These are phyloP conservation scores for Sporothrix brasiliensis DNA, from an alignment of 2,329 filamentous ascomycete species.

Conservation along the genomic window DNA sequence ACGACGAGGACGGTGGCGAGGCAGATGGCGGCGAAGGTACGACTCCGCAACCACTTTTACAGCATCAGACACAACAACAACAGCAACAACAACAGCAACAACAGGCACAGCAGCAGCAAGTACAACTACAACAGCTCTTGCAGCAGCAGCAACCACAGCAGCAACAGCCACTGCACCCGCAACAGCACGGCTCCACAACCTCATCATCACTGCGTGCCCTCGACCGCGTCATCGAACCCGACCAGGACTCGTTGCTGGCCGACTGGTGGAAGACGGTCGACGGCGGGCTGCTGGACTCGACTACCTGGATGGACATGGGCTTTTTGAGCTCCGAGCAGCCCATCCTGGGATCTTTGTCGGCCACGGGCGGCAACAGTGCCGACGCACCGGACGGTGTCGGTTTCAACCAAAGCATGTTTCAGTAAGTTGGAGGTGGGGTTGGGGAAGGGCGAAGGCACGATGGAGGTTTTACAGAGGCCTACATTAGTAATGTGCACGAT, in stretches of 20 bases:
- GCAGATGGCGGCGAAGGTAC: background rate
- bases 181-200: background rate
- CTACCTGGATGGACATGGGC: constrained; percentile 36
- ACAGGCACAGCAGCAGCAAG: background rate
- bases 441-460: no score
- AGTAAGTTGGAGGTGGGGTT: background rate
- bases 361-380: constrained; percentile 13
- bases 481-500: background rate
- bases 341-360: constrained; percentile 25
- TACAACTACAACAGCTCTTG: background rate
- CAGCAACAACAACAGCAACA: background rate
- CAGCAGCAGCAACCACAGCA: background rate
- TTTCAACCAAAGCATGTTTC: constrained; percentile 28
- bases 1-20: background rate
- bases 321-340: constrained; percentile 35
- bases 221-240: constrained; percentile 28
- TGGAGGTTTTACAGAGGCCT: background rate
- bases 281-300: constrained; percentile 34
- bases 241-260: constrained; percentile 34
- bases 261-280: constrained; percentile 37
- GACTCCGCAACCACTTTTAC: background rate
- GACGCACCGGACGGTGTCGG: constrained; percentile 8
- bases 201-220: constrained; percentile 1
- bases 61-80: background rate
- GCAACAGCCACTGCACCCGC: background rate